Percentiles rank a stretch among this genome's conserved stretches.
phyloP scores from a whole-genome alignment of 2,329 filamentous ascomycete genomes.

The Raffaelea arxii region DNA sequence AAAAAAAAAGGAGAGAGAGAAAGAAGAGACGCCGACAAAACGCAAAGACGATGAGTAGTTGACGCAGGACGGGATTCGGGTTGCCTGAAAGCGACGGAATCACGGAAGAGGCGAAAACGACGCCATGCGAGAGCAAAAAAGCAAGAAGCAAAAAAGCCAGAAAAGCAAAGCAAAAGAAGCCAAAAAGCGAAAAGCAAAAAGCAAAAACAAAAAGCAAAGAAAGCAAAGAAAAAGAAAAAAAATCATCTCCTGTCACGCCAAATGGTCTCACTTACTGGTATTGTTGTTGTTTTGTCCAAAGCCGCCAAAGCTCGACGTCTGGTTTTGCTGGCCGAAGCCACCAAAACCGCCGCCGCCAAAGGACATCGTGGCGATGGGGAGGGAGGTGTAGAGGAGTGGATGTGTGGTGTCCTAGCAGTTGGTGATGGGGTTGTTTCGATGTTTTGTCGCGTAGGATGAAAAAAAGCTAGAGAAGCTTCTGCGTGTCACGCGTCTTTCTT shows the following conservation, averaged over 20 bases:
- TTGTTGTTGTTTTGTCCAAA: slow-evolving; percentile 37
- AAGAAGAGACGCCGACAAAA: no score
- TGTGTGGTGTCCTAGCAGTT: no score
- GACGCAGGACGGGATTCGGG: no score
- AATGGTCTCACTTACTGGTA: slow-evolving; percentile 38
- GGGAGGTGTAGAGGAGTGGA: no score
- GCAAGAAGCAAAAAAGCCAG: slow-evolving; percentile 7
- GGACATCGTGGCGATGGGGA: slow-evolving; percentile 36
- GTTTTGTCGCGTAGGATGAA: no score
- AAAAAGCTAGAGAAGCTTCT: no score
- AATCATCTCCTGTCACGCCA: no score
- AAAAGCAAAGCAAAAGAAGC: neutral
- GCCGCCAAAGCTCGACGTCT: slow-evolving; percentile 44
- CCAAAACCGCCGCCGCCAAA: slow-evolving; percentile 41
- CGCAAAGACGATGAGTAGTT: neutral
- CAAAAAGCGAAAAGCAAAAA: neutral
- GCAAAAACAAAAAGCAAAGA: slow-evolving; percentile 2
- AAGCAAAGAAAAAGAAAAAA: slow-evolving; percentile 9
- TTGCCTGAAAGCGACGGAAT: no score
- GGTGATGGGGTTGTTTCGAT: neutral
- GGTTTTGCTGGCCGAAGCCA: slow-evolving; percentile 52
- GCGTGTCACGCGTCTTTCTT: no score
- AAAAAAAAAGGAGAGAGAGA: neutral
- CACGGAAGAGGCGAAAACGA: neutral
- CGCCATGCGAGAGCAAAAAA: neutral